These are phyloP conservation scores for Candida ipomoeae DNA, from an alignment of 805 yeast species.

Conservation along the genomic window DNA sequence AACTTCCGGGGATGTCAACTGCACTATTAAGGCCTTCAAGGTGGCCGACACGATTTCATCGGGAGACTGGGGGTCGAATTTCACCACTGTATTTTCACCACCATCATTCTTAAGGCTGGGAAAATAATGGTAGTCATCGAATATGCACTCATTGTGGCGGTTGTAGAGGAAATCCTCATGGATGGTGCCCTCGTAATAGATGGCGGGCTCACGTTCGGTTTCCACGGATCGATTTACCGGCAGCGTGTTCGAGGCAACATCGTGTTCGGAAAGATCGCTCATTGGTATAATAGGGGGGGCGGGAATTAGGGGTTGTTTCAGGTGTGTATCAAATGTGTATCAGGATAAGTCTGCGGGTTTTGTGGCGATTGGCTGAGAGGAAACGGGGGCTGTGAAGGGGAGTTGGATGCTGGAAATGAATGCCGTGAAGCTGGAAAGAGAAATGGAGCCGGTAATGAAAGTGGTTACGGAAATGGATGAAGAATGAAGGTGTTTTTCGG, in stretches of 20 bases:
- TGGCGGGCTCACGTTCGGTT: constrained; percentile 7
- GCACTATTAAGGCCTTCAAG: constrained; percentile 48
- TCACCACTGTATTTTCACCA: constrained; percentile 19
- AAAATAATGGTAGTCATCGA: constrained; percentile 33
- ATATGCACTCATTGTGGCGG: constrained; percentile 34
- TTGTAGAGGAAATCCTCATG: constrained; percentile 25
- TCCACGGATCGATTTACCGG: neutral
- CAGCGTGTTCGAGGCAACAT: neutral
- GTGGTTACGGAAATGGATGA: neutral
- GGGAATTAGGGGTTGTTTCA: constrained; percentile 1
- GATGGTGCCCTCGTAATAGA: constrained; percentile 10
- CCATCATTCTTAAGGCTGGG: constrained; percentile 26
- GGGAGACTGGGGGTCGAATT: constrained; percentile 32
- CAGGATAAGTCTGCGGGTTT: neutral
- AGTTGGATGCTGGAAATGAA: neutral
- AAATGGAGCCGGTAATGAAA: neutral
- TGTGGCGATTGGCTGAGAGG: neutral
- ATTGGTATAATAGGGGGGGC: neutral
- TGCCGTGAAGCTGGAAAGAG: neutral
- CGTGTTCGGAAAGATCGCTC: neutral
- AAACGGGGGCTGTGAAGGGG: neutral
- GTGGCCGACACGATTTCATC: constrained; percentile 36
- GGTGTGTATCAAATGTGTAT: neutral
- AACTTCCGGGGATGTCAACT: constrained; percentile 65
- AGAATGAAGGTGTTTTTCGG: neutral